These are phyloP conservation scores for Tulasnella sp. DNA, from an alignment of 768 basidiomycete species.

Conservation along the genomic window DNA sequence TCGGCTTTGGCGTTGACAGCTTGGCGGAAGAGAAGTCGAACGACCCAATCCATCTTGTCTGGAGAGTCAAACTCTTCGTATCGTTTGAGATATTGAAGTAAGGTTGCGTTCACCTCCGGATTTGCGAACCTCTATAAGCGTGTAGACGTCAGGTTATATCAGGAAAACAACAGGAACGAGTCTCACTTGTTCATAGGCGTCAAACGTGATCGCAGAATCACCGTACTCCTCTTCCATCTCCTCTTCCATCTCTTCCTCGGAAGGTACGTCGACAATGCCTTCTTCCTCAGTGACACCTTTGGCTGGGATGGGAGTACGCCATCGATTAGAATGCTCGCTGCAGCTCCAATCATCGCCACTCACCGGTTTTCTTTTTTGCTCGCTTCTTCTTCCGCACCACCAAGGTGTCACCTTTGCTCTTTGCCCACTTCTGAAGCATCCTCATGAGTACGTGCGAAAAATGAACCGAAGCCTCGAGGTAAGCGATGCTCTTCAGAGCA, in stretches of 20 bases:
- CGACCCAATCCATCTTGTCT: slow-evolving; percentile 83
- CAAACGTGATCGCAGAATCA: slow-evolving; percentile 87
- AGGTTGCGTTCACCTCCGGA: slow-evolving; percentile 72
- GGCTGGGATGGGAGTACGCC: neutral
- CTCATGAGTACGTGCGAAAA: slow-evolving; percentile 75
- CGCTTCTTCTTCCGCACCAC: slow-evolving; percentile 56
- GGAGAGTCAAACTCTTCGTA: slow-evolving; percentile 69
- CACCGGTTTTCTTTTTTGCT: slow-evolving; percentile 32
- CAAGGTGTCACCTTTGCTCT: slow-evolving; percentile 59
- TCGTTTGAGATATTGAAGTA: slow-evolving; percentile 68
- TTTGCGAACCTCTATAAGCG: slow-evolving; percentile 71
- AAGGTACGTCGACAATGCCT: slow-evolving; percentile 57
- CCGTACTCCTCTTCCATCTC: slow-evolving; percentile 53
- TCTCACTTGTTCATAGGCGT: slow-evolving; percentile 76
- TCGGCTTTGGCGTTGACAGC: slow-evolving; percentile 87
- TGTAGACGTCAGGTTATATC: neutral
- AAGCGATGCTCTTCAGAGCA: slow-evolving; percentile 40
- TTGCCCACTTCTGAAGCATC: slow-evolving; percentile 84
- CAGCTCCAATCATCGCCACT: neutral
- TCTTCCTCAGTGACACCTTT: slow-evolving; percentile 28
- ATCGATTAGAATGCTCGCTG: neutral
- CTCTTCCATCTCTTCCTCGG: slow-evolving; percentile 45
- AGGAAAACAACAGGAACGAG: slow-evolving; percentile 7
- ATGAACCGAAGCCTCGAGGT: slow-evolving; percentile 77
- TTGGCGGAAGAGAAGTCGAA: slow-evolving; percentile 81